These are phyloP conservation scores for Gnomoniopsis sp. DNA, from an alignment of 2,329 filamentous ascomycete species.

Conservation along the genomic window DNA sequence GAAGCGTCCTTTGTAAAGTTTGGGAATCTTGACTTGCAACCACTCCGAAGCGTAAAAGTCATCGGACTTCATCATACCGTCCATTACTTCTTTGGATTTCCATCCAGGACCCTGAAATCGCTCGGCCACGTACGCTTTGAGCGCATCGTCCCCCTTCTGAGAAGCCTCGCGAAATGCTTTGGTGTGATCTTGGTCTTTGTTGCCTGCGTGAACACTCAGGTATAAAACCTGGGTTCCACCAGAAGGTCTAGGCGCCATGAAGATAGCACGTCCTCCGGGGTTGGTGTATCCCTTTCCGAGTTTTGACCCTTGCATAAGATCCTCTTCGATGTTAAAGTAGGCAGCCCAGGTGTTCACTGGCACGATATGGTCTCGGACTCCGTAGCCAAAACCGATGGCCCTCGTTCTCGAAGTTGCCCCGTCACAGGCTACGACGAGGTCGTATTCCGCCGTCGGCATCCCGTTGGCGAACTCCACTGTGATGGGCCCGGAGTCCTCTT, in stretches of 20 bases:
- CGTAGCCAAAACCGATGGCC: constrained; percentile 38
- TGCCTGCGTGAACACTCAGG: constrained; percentile 32
- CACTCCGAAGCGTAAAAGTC: constrained; percentile 39
- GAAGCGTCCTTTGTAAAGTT: constrained; percentile 35
- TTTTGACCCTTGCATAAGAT: constrained; percentile 35
- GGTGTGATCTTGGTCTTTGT: constrained; percentile 24
- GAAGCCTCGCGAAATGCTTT: constrained; percentile 36
- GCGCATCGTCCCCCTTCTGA: constrained; percentile 30
- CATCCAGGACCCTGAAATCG: constrained; percentile 37
- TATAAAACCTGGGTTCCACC: constrained; percentile 30
- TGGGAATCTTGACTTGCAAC: constrained; percentile 34
- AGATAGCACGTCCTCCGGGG: constrained; percentile 35
- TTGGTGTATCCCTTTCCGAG: constrained; percentile 35
- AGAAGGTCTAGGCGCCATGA: constrained; percentile 9
- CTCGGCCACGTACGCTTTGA: constrained; percentile 28
- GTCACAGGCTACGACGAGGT: constrained; percentile 45
- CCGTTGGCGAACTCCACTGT: constrained; percentile 39
- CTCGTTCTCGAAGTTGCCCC: constrained; percentile 44
- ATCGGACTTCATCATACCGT: constrained; percentile 29
- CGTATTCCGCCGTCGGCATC: constrained; percentile 21
- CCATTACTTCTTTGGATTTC: constrained; percentile 35
- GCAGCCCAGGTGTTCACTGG: constrained; percentile 37
- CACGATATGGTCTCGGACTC: constrained; percentile 29
- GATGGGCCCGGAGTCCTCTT: constrained; percentile 28
- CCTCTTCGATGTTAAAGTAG: constrained; percentile 37